Evolutionary conservation across 768 basidiomycete genomes (phyloP).

Genomic region (Amyloporia xantha): DNA sequence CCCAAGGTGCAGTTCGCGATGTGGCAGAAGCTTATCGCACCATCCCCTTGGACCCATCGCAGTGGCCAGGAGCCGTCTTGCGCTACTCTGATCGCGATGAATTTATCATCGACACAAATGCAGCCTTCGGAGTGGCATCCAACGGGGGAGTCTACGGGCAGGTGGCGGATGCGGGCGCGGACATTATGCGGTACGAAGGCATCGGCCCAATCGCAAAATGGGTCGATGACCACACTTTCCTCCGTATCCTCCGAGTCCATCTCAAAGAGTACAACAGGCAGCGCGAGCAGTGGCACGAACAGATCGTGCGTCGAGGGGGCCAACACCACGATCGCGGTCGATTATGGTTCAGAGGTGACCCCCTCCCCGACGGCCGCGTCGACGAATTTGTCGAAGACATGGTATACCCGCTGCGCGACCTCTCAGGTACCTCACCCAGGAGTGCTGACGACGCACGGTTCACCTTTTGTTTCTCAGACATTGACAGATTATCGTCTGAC

Average conservation of each 20-base stretch:
- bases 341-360: slow-evolving; percentile 15
- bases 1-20: too few relatives aligned
- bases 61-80: too few relatives aligned
- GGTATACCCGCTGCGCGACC: slow-evolving; percentile 14
- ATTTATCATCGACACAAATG: too few relatives aligned
- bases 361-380: slow-evolving; percentile 11
- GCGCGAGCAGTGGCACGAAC: background rate
- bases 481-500: slow-evolving; percentile 10
- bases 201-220: too few relatives aligned
- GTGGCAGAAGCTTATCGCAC: too few relatives aligned
- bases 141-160: too few relatives aligned
- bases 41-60: too few relatives aligned
- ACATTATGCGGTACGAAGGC: too few relatives aligned
- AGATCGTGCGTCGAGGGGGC: background rate
- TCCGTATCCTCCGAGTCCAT: slow-evolving; percentile 7
- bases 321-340: slow-evolving; percentile 11
- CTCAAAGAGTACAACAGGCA: slow-evolving; percentile 22
- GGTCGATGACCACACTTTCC: slow-evolving; percentile 9
- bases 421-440: slow-evolving; percentile 7
- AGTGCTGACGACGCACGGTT: background rate
- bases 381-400: too few relatives aligned
- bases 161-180: too few relatives aligned
- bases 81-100: too few relatives aligned
- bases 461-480: slow-evolving; percentile 19
- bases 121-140: too few relatives aligned